Conservation (phyloP, 805 yeast species). For the Starmerella floricola region DNA sequence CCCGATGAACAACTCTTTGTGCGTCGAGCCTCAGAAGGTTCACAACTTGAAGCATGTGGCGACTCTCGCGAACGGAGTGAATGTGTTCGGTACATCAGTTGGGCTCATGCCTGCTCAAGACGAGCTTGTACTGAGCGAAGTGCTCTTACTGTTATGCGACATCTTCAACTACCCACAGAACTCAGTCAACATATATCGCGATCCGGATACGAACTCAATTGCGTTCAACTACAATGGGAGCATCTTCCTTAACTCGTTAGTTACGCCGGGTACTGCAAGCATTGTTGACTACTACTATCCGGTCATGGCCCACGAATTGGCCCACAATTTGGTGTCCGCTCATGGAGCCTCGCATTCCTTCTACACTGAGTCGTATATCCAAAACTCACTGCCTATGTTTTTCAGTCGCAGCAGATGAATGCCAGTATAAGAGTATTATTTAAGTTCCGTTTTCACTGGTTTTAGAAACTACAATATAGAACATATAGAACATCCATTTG, state of each 20-base stretch:
- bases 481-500: too few species aligned
- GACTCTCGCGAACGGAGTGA: constrained; percentile 1
- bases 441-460: too few species aligned
- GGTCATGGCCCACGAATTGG: constrained; percentile 32
- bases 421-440: too few species aligned
- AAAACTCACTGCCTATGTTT: constrained; percentile 20
- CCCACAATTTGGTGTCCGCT: constrained; percentile 29
- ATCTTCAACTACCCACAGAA: constrained; percentile 5
- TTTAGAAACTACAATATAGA: too few species aligned
- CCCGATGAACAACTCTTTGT: constrained; percentile 1
- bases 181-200: constrained; percentile 12
- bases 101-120: constrained; percentile 3
- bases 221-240: constrained; percentile 33
- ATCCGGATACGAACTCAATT: constrained; percentile 20
- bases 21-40: neutral
- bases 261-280: constrained; percentile 1
- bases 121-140: constrained; percentile 8
- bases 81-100: neutral
- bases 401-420: neutral
- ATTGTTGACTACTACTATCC: constrained; percentile 31
- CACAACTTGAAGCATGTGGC: neutral
- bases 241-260: constrained; percentile 30
- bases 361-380: constrained; percentile 28
- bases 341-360: constrained; percentile 32
- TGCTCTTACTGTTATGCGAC: constrained; percentile 3